Base-by-base conservation (phyloP, 148 eudicot genomes). In the Silene conica region DNA sequence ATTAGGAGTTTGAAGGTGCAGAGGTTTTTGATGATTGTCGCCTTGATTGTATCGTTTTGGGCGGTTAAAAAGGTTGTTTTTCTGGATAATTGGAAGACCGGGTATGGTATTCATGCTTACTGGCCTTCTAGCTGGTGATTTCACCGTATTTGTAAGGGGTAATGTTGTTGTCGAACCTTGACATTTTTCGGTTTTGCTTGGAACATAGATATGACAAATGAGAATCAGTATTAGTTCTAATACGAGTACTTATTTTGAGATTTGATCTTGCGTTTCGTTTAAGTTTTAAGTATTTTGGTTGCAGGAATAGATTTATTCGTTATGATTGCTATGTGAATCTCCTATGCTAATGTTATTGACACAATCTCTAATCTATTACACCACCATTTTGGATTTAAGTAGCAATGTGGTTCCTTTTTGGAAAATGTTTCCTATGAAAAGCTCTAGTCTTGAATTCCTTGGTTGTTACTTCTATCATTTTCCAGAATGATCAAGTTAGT, bases 11-110 rank as follows among this genome's bases (percentile, higher is more conserved):
- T 78, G 82, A 85, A 25, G 5, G 74, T 41, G 13, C 99, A 95
- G 86, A 82, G 99, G 69, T 14, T 83, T 23, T 41, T 81, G 3
- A 92, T 95, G 97, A 58, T 86, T 2, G 4, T 87, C 0, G 89
- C 80, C 8, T 67, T 95, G 84, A 68, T 95, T 19, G 83, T 95
- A 5, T 92, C 97, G 48, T 87, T 90, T 19, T 95, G 87, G 97
- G 92, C 97, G 1, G 99, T 95, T 58, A 87, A 69, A 80, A 83
- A 87, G 82, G 99, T 95, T 62, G 81, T 95, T 38, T 81, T 52
- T 63, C 85, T 95, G 79, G 94, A 92, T 90, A 90, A 92, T 75
- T 95, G 99, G 99, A 95, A 95, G 90, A 95, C 99, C 0, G 99
- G 99, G 6, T 95, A 95, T 71, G 92, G 91, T 0, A 78, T 95